phyloP scores from a whole-genome alignment of 768 basidiomycete species.

The Lanmaoa pseudosensibilis region DNA sequence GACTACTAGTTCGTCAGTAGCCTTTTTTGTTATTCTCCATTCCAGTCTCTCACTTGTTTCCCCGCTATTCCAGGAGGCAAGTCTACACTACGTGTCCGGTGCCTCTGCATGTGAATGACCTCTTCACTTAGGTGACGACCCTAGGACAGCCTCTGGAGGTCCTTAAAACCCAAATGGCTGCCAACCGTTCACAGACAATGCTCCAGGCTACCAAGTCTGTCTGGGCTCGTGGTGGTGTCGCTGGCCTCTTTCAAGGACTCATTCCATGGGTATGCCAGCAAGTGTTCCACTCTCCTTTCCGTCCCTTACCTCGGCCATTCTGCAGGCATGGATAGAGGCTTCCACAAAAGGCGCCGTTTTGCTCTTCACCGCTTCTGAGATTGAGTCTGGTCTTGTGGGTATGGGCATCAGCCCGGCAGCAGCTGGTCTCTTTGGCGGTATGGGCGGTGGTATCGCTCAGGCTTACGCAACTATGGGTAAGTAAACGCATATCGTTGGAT shows the following conservation, averaged over 20 bases:
- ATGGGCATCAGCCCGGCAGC: constrained; percentile 77
- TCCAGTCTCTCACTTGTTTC: constrained; percentile 14
- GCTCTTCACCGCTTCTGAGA: constrained; percentile 93
- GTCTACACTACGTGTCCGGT: constrained; percentile 28
- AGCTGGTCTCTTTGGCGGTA: constrained; percentile 92
- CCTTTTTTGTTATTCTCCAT: neutral
- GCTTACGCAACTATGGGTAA: constrained; percentile 99
- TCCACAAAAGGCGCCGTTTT: constrained; percentile 97
- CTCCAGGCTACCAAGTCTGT: constrained; percentile 78
- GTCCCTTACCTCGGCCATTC: neutral
- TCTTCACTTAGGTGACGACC: constrained; percentile 76
- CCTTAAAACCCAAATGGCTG: constrained; percentile 99
- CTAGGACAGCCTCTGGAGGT: constrained; percentile 98
- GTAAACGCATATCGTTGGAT: constrained; percentile 30
- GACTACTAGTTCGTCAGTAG: constrained; percentile 46
- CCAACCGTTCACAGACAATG: constrained; percentile 93
- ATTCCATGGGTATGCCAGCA: constrained; percentile 86
- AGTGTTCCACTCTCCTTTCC: neutral
- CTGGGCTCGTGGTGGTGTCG: constrained; percentile 87
- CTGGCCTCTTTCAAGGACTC: constrained; percentile 95
- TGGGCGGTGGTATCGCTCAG: constrained; percentile 96
- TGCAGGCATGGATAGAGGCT: constrained; percentile 97
- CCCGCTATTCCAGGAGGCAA: constrained; percentile 61
- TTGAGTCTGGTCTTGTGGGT: constrained; percentile 65
- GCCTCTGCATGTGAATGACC: neutral